phyloP scores from a whole-genome alignment of 2,329 filamentous ascomycete genomes.

The Blastomyces gilchristii region DNA sequence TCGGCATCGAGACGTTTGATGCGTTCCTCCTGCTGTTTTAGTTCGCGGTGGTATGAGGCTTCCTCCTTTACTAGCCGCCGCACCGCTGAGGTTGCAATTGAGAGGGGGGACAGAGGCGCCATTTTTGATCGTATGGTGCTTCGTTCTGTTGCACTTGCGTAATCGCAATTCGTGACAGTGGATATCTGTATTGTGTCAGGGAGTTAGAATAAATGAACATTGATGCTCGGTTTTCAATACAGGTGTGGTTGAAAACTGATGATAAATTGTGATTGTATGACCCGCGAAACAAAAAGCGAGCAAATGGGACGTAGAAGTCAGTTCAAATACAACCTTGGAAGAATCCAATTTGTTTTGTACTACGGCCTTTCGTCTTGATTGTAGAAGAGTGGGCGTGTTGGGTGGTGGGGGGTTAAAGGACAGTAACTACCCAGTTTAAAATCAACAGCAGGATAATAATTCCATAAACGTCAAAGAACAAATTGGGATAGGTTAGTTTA shows the following conservation, averaged over 20 bases:
- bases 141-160: constrained; percentile 8
- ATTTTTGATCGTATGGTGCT: constrained; percentile 38
- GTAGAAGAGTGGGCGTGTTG: not conserved
- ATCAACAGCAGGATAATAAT: not conserved
- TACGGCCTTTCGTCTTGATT: not conserved
- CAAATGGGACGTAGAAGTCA: not conserved
- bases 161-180: not conserved
- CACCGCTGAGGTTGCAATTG: constrained; percentile 70
- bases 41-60: constrained; percentile 77
- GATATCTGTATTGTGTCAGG: not conserved
- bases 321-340: not conserved
- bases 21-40: constrained; percentile 61
- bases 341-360: not conserved
- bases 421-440: not conserved
- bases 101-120: constrained; percentile 64
- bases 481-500: not conserved
- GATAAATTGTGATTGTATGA: not conserved
- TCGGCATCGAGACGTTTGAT: constrained; percentile 59
- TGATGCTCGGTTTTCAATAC: too few species aligned
- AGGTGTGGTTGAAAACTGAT: not conserved
- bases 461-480: not conserved
- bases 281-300: not conserved
- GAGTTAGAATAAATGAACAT: not conserved
- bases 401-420: too few species aligned
- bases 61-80: constrained; percentile 85